Base-by-base conservation (phyloP, 179 eudicot species). In the Spergularia azorica region DNA sequence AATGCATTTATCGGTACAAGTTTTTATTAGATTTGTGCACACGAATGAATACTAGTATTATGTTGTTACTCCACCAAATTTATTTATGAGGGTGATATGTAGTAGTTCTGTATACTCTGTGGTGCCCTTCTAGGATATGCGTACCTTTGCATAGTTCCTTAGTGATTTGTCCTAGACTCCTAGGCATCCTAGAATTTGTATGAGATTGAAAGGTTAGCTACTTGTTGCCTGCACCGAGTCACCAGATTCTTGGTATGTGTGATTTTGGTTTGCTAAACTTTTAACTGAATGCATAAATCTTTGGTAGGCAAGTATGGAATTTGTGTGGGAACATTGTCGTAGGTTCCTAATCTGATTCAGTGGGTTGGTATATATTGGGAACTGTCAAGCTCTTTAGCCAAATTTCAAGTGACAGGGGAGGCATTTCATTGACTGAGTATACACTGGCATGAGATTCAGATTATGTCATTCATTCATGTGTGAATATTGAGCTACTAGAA, bases 301-400 rank as follows among this genome's bases (percentile, higher is more conserved):
- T 67, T 67, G 55, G 70, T 67, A 46, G 32, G n/a, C 55, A n/a
- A 62, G 20, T 62, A 10, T 46, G 26, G 55, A 67, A n/a, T 46
- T 18, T 67, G 26, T 67, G 9, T 69, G 58, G 20, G 18, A 50
- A 26, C 32, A 26, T 0, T 26, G 32, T 26, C 32, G 32, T 26
- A 26, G 32, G 32, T 26, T 26, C 32, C 32, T 26, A 26, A 26
- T 26, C 32, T 26, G 0, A 26, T 26, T 26, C 32, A 26, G 32
- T 26, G 32, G 32, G 32, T 26, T 26, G 32, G 32, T 26, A 26
- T 26, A 26, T 26, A 26, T 26, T 32, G 68, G 48, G 48, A 6
- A 43, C 55, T 2, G 55, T 43, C 9, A 43, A 17, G 70, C 43
- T 67, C 43, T 67, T 17, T 67, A 26, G 21, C 2, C 70, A 16